phyloP scores from a whole-genome alignment of 768 basidiomycete species.

The Strobilomyces dryophilus region DNA sequence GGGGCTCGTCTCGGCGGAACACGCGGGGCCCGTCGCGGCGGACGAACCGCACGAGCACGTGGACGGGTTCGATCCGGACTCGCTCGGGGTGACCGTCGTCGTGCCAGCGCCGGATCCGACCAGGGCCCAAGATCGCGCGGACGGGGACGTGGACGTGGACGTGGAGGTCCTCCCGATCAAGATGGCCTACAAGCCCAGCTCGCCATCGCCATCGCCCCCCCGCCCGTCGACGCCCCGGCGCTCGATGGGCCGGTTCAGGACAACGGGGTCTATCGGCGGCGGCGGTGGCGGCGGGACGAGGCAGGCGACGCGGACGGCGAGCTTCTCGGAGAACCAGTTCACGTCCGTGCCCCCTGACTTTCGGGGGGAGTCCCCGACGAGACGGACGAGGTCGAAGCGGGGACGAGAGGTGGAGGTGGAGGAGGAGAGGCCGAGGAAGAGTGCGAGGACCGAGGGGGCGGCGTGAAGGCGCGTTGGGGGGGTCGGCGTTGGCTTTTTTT shows the following conservation, averaged over 20 bases:
- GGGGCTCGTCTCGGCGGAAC: conserved; percentile 11
- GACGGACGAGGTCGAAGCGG: conserved; percentile 28
- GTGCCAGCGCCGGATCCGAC: background rate
- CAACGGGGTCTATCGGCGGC: conserved; percentile 4
- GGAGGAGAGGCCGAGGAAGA: conserved; percentile 21
- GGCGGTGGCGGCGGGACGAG: conserved; percentile 4
- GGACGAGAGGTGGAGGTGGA: conserved; percentile 18
- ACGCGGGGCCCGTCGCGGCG: background rate
- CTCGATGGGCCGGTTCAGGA: conserved; percentile 12
- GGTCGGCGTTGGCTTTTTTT: too few species aligned
- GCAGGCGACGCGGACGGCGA: conserved; percentile 25
- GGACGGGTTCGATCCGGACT: conserved; percentile 15
- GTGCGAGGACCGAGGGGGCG: conserved; percentile 1
- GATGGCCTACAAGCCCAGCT: too few species aligned
- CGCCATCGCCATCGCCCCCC: conserved; percentile 18
- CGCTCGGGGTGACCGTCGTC: background rate
- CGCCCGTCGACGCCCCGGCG: conserved; percentile 32
- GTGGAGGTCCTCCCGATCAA: too few species aligned
- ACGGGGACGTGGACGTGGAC: background rate
- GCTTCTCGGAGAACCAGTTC: conserved; percentile 40
- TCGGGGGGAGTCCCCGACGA: conserved; percentile 27
- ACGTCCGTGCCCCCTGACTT: conserved; percentile 41
- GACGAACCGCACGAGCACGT: conserved; percentile 1
- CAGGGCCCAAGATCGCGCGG: too few species aligned
- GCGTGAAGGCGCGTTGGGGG: too few species aligned